A percentile compares a stretch with the other conserved stretches of the same genome.
Evolutionary conservation across 192 early-diverging fungal genomes (phyloP).

Genomic region (Mortierella hygrophila): DNA sequence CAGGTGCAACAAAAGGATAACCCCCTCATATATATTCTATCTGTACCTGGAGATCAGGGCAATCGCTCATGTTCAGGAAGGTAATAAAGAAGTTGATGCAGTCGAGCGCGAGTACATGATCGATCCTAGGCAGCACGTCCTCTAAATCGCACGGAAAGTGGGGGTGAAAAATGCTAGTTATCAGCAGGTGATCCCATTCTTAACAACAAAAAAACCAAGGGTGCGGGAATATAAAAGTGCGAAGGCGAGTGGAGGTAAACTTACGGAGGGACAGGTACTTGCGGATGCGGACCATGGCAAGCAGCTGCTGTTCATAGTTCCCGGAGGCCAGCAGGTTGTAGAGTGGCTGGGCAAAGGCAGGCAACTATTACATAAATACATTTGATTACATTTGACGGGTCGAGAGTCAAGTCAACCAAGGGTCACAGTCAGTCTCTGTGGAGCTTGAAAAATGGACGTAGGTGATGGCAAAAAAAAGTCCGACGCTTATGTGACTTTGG

Average conservation of each 20-base stretch:
- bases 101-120: slow-evolving; percentile 52
- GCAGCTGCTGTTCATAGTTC: slow-evolving; percentile 44
- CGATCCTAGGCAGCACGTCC: slow-evolving; percentile 54
- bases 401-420: slow-evolving; percentile 1
- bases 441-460: slow-evolving; percentile 1
- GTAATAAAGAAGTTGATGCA: slow-evolving; percentile 43
- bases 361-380: slow-evolving; percentile 10
- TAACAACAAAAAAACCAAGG: neutral
- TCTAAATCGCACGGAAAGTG: slow-evolving; percentile 13
- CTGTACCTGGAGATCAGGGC: slow-evolving; percentile 48
- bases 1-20: neutral
- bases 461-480: slow-evolving; percentile 9
- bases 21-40: neutral
- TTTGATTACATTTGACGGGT: neutral
- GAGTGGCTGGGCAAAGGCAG: slow-evolving; percentile 50
- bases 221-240: neutral
- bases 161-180: neutral
- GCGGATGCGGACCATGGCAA: slow-evolving; percentile 55
- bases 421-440: neutral
- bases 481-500: neutral
- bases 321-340: slow-evolving; percentile 52
- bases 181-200: neutral
- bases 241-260: neutral
- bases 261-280: slow-evolving; percentile 54
- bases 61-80: slow-evolving; percentile 51